Base-by-base conservation (phyloP, 306 rosid species). In the Rosa rugosa region DNA sequence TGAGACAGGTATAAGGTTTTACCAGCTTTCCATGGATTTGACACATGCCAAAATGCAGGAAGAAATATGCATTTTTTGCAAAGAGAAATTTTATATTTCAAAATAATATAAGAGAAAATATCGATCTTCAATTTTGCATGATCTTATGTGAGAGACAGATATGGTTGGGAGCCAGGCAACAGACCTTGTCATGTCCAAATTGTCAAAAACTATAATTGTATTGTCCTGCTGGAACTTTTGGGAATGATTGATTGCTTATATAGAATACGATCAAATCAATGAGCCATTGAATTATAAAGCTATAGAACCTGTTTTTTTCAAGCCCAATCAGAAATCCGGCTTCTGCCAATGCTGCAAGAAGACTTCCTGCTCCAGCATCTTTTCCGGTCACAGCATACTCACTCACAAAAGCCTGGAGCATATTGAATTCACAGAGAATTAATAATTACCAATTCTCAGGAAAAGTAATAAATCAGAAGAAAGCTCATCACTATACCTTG, bases 301-400 rank as follows among this genome's bases (percentile, higher is more conserved):
- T 22, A 22, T 53, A 54, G 79, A 78, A 93, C 98, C 98, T 93
- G 92, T 91, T 91, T 73, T 83, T 93, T 82, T 94, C 98, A 4
- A 94, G 57, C 42, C 99, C 98, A 75, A 95, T 86, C 67, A 95
- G 96, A 81, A 93, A 95, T 25, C 83, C 98, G 11, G 98, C 99
- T 86, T 95, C 99, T 18, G 85, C 97, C 59, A 93, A 71, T 80
- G 91, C 93, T 44, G 98, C 98, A 23, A 90, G 78, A 82, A 95
- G 90, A 80, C 94, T 92, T 88, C 99, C 99, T n/a, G 4, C 75
- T 38, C 98, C 99, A 54, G 93, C 99, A 76, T 81, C 89, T 72
- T 83, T 85, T 80, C 87, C 90, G 0, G 89, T 91, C 77, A 95
- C 98, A 20, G 99, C 99, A 84, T 95, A 94, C 69, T 94, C 98